Conservation (phyloP, 305 asterid species). For the Fraxinus floribunda region DNA sequence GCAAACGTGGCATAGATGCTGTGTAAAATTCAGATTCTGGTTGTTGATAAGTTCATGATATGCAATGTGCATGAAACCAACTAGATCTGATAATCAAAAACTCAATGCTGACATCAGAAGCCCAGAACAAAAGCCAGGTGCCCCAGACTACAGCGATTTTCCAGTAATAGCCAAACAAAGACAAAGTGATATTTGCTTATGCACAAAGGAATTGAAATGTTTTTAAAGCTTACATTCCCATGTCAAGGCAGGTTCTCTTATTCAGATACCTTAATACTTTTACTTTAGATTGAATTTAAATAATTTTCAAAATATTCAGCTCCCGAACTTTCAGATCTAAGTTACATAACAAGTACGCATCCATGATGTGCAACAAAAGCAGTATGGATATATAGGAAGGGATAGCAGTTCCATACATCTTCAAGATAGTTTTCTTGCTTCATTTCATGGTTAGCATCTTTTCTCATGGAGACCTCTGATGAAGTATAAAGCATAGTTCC, state of each 20-base stretch:
- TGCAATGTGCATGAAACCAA: neutral
- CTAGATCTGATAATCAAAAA: neutral
- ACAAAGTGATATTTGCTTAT: neutral
- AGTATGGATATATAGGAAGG: slow-evolving; percentile 12
- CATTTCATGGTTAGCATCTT: slow-evolving; percentile 41
- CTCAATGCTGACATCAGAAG: neutral
- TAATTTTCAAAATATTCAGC: slow-evolving; percentile 15
- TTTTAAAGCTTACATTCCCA: neutral
- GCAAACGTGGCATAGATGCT: neutral
- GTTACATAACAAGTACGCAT: slow-evolving; percentile 1
- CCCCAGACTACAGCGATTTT: neutral
- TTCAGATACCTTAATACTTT: neutral
- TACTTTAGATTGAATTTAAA: neutral
- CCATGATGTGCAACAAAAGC: slow-evolving; percentile 18
- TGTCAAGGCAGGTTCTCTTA: neutral
- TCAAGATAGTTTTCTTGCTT: slow-evolving; percentile 53
- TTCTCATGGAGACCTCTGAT: slow-evolving; percentile 43
- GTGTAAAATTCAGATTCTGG: neutral
- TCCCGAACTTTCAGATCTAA: slow-evolving; percentile 9
- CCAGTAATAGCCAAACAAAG: neutral
- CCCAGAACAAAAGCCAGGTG: neutral
- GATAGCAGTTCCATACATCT: slow-evolving; percentile 54
- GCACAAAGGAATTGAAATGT: neutral
- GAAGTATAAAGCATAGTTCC: slow-evolving; percentile 47
- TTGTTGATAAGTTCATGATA: neutral